These are phyloP conservation scores for Geosmithia flava DNA, from an alignment of 2,329 filamentous ascomycete genomes.

Conservation along the genomic window DNA sequence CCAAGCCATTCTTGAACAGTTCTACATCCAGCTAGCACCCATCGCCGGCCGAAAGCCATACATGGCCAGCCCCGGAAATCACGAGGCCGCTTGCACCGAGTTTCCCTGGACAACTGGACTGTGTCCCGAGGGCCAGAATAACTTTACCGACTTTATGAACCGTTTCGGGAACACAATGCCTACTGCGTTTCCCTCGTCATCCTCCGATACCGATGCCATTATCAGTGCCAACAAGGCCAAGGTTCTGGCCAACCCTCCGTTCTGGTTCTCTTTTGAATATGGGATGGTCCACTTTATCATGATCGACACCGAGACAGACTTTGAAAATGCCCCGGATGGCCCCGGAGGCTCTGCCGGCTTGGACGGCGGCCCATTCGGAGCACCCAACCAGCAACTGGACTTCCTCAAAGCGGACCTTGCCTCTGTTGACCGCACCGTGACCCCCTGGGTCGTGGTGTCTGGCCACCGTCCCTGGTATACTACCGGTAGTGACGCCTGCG, in stretches of 20 bases:
- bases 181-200: conserved; percentile 26
- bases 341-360: conserved; percentile 15
- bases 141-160: conserved; percentile 48
- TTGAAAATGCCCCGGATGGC: conserved; percentile 13
- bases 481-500: conserved; percentile 22
- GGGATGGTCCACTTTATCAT: conserved; percentile 15
- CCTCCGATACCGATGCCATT: background rate
- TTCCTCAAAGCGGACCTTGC: conserved; percentile 43
- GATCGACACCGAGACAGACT: conserved; percentile 20
- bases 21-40: conserved; percentile 27
- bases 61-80: conserved; percentile 33
- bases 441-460: conserved; percentile 27
- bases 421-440: conserved; percentile 40
- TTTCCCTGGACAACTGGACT: conserved; percentile 19
- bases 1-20: conserved; percentile 42
- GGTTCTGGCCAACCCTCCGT: conserved; percentile 1
- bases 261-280: conserved; percentile 14
- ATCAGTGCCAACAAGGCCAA: background rate
- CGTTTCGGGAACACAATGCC: conserved; percentile 39
- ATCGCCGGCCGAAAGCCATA: conserved; percentile 41
- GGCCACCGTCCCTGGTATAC: conserved; percentile 36
- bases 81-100: conserved; percentile 42
- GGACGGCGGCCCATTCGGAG: conserved; percentile 36
- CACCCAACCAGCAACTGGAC: conserved; percentile 32
- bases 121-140: conserved; percentile 40